phyloP scores from a whole-genome alignment of 495 filamentous ascomycete genomes.

The Daldinia childiae region DNA sequence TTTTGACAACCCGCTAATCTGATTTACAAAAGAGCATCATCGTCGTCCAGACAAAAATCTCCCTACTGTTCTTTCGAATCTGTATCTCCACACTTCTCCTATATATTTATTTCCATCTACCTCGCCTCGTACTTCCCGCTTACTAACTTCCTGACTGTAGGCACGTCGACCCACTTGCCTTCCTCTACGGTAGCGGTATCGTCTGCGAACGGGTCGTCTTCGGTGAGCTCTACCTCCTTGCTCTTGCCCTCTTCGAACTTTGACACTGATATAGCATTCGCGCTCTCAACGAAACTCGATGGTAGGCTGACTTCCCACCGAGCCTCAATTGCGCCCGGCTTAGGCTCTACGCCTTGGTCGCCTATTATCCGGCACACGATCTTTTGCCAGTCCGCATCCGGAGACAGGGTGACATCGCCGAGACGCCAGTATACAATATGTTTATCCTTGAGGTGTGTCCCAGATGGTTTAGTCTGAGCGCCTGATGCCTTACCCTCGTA shows the following conservation, averaged over 20 bases:
- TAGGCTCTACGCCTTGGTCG: conserved; percentile 77
- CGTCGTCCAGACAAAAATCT: conserved; percentile 36
- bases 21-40: conserved; percentile 44
- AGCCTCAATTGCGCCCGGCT: conserved; percentile 80
- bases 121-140: conserved; percentile 80
- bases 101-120: conserved; percentile 27
- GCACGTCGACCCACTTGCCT: conserved; percentile 76
- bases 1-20: conserved; percentile 41
- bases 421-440: conserved; percentile 90
- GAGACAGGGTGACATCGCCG: conserved; percentile 76
- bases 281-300: conserved; percentile 47
- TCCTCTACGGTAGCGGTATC: conserved; percentile 53
- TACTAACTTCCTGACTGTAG: conserved; percentile 74
- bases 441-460: conserved; percentile 85
- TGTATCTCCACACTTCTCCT: background rate
- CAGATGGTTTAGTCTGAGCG: conserved; percentile 77
- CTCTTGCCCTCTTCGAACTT: conserved; percentile 57
- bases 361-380: conserved; percentile 80
- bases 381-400: conserved; percentile 65
- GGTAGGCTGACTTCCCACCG: conserved; percentile 74
- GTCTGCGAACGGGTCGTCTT: conserved; percentile 54
- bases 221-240: conserved; percentile 45
- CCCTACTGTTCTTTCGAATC: conserved; percentile 19
- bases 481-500: conserved; percentile 74
- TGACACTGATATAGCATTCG: conserved; percentile 71